Base-by-base conservation (phyloP, 2,329 filamentous ascomycete species). In the Tricladium varicosporioides region DNA sequence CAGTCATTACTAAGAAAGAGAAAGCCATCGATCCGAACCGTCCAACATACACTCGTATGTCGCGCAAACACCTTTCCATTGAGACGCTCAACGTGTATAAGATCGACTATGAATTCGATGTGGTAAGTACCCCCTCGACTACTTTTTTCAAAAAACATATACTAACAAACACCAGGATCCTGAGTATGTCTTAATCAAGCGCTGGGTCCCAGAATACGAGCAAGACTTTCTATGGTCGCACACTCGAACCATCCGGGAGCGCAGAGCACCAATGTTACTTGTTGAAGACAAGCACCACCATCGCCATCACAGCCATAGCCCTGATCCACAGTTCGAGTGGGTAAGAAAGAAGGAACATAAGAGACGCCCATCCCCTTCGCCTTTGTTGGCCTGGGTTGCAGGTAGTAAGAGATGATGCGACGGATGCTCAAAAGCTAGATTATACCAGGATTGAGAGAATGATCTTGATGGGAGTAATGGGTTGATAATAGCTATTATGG, bases 151-250 rank as follows among this genome's bases (percentile, higher is more conserved):
- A 18, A 45, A 13, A 19, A n/a, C n/a, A n/a, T n/a, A n/a, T n/a
- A 48, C 63, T 84, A 73, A 71, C 68, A 65, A 13, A 55, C 74
- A 51, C 70, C 63, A 85, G 78, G 86, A 92, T 66, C 80, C 83
- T 15, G 84, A 88, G 48, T 92, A 84, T 64, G 76, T 92, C 54
- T 72, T 92, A 58, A 88, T 92, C 73, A 89, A 88, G 72, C 79
- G 84, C 55, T 89, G 84, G 83, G 84, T 92, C 51, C 81, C 83
- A 3, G 85, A 91, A 64, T 81, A 82, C 60, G 82, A 91, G 69
- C 88, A 91, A 67, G 82, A 90, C 57, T 76, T 84, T 56, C 80
- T 91, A 49, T 92, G 89, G 80, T 80, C 83, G 45, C 87, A 92
- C 72, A 91, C 88, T 2, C 79, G 79, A 60, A 75, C 79, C 45